Evolutionary conservation across 2,329 filamentous ascomycete genomes (phyloP), one percentile per base, ranked within the genome.

Genomic region (Pleomassaria siparia): DNA sequence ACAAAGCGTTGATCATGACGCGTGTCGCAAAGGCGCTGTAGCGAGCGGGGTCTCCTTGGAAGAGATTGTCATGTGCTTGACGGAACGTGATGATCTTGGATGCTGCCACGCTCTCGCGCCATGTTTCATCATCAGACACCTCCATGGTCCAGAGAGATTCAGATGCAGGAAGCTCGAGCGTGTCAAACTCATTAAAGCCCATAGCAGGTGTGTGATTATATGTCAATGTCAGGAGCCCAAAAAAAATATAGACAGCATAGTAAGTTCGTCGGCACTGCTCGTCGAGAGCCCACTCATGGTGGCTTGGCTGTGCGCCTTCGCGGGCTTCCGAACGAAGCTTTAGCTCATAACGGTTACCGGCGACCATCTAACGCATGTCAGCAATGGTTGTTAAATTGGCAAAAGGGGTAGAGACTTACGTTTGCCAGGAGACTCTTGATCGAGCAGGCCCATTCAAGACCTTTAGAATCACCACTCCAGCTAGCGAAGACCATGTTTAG

Each of bases 401-500:
- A n/a, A 33, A 28, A 48, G 40, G 42, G 18, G 35, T 13, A 5
- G 26, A 36, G 22, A 62, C 72, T 63, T 67, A 76, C 74, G 74
- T 97, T 97, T 58, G 92, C 92, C 41, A 99, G 83, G 30, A 97
- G 80, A 77, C 91, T 95, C 82, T 97, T 97, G 74, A 99, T 97
- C 2, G 94, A 97, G 72, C 92, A 97, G 28, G 94, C 91, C 94
- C 94, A 99, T 72, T 99, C 94, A 2, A 99, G 80, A 29, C 94
- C 94, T 74, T 96, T 97, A 28, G 94, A 88, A 66, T 97, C 94
- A 63, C 94, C 94, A 70, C 94, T 97, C 94, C 94, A 99, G 78
- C 91, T 97, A 46, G 94, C 91, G 70, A 99, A 97, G 57, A 96
- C 86, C 94, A 97, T 97, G 78, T 99, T 99, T 49, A 99, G 79